Evolutionary conservation across 2,329 filamentous ascomycete genomes (phyloP), one percentile per base, ranked within the genome.

Genomic region (Huntiella abstrusa): DNA sequence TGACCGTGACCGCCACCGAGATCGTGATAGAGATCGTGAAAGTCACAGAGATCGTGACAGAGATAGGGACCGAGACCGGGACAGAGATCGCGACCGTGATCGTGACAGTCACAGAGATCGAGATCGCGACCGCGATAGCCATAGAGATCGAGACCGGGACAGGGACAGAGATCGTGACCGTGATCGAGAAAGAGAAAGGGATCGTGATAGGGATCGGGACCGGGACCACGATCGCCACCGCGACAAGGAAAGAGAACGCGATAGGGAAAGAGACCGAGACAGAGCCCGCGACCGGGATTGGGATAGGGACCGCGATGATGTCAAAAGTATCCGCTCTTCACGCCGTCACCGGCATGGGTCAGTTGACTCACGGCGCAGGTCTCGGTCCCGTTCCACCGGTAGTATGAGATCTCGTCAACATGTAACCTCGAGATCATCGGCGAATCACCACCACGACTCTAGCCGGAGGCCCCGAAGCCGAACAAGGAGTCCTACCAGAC

Each of bases 11-110:
- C n/a, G 41, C 15, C 22, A 44, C 1, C 15, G 43, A 3, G 43
- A 49, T 3, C 37, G 43, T 15, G 43, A 42, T 12, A 42, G 48
- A 28, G 44, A 49, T 19, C 43, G 48, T n/a, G 44, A 46, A 15
- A 28, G 39, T 6, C 35, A 35, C n/a, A 34, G 35, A 19, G 33
- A 43, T 32, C 35, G 46, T n/a, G 35, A 16, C 4, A 33, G 22
- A 38, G 34, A 48, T 22, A 35, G 33, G 15, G 45, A 46, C 3
- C 37, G 41, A 40, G 41, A 48, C 32, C 33, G 35, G 5, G 34
- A 43, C n/a, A 17, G 46, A 34, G 4, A 43, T 35, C 39, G 43
- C 33, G 22, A 28, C 22, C 22, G 22, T 8, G 16, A 13, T 16
- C 34, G n/a, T 22, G 19, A 16, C 13, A 49, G 32, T 44, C 47